These are phyloP conservation scores for Collybia mongolica DNA, from an alignment of 768 basidiomycete species.

Conservation along the genomic window DNA sequence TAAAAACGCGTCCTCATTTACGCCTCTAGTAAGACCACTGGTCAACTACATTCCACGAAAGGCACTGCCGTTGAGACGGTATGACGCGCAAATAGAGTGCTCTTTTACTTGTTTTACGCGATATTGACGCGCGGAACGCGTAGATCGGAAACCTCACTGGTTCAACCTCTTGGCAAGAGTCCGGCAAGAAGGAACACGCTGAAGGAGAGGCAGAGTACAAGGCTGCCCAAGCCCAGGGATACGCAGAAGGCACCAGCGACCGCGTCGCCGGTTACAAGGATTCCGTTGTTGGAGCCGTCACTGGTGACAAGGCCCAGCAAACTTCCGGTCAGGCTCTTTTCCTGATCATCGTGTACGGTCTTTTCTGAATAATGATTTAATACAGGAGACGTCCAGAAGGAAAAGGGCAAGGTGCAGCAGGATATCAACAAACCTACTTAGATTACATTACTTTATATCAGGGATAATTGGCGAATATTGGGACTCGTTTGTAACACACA, in stretches of 20 bases:
- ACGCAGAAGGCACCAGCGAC: slow-evolving; percentile 46
- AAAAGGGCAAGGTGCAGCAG: slow-evolving; percentile 20
- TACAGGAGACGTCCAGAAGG: slow-evolving; percentile 43
- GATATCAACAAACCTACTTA: slow-evolving; percentile 14
- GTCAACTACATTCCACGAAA: slow-evolving; percentile 43
- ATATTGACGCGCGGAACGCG: background rate
- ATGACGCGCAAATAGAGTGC: background rate
- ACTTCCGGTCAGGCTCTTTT: slow-evolving; percentile 28
- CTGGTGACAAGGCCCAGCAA: slow-evolving; percentile 47
- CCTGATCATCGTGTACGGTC: background rate
- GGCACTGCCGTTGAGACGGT: slow-evolving; percentile 30
- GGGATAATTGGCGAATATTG: too few relatives aligned
- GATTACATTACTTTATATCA: too few relatives aligned
- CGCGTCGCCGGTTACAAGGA: slow-evolving; percentile 48
- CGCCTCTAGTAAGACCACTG: slow-evolving; percentile 34
- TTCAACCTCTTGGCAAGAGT: slow-evolving; percentile 38
- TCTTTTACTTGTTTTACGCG: background rate
- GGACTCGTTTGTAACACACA: too few relatives aligned
- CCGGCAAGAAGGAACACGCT: slow-evolving; percentile 53
- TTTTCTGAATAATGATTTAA: background rate
- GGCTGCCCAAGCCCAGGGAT: slow-evolving; percentile 48
- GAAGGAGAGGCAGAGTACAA: slow-evolving; percentile 50
- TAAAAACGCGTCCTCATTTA: background rate
- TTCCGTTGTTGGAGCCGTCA: slow-evolving; percentile 47
- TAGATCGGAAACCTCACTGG: slow-evolving; percentile 48